Percentiles rank a stretch among this genome's conserved stretches.
Conservation (phyloP, 495 filamentous ascomycete genomes). For the Talaromyces liani region DNA sequence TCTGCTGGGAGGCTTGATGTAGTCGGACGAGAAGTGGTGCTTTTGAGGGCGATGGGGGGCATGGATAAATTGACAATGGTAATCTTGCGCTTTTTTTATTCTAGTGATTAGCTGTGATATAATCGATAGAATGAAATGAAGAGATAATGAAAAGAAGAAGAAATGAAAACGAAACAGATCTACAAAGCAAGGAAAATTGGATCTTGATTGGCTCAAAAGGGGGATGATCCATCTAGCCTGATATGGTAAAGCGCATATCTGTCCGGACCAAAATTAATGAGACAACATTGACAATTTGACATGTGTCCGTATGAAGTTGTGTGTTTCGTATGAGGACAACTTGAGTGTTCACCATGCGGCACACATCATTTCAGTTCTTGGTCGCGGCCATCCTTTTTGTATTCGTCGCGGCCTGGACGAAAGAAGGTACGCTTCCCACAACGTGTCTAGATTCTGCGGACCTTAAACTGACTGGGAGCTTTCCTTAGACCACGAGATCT, state of each 20-base stretch:
- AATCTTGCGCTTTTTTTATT: not conserved
- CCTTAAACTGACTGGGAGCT: not conserved
- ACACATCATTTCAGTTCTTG: slow-evolving; percentile 21
- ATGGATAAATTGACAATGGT: not conserved
- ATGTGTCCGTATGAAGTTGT: not conserved
- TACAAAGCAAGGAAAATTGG: not conserved
- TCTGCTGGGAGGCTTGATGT: not conserved
- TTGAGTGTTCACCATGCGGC: slow-evolving; percentile 29
- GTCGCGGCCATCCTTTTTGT: slow-evolving; percentile 43
- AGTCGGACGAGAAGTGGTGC: not conserved
- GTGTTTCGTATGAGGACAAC: not conserved
- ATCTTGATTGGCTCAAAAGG: not conserved
- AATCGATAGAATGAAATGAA: not conserved
- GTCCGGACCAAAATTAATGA: not conserved
- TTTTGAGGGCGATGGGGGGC: not conserved
- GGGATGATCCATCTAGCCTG: not conserved
- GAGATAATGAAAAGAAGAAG: not conserved
- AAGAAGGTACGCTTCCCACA: slow-evolving; percentile 57
- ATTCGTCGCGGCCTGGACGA: slow-evolving; percentile 66
- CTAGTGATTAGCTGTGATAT: not conserved
- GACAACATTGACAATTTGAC: not conserved
- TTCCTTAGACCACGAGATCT: slow-evolving; percentile 85
- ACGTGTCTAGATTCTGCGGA: slow-evolving; percentile 6
- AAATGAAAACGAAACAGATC: not conserved
- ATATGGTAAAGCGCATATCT: not conserved